Percentiles rank a stretch among this genome's conserved stretches.
These are phyloP conservation scores for Rhododendron henanense DNA, from an alignment of 148 eudicot genomes.

Conservation along the genomic window DNA sequence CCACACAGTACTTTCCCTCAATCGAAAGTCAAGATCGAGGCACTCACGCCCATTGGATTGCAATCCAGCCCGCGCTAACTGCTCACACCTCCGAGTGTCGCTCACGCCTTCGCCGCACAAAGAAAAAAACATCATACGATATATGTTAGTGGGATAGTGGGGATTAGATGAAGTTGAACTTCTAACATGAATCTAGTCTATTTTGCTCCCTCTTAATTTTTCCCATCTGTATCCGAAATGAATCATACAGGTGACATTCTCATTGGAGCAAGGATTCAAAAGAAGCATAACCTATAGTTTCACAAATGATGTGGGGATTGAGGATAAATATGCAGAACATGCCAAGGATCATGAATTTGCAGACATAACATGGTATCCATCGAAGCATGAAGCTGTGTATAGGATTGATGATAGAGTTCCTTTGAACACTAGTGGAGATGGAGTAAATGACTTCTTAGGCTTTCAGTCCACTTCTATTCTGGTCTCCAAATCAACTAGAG, in stretches of 20 bases:
- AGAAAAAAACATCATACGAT: too few species aligned
- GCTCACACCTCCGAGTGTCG: neutral
- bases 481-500: conserved; percentile 44
- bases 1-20: neutral
- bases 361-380: conserved; percentile 85
- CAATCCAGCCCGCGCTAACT: neutral
- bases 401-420: conserved; percentile 61
- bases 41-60: neutral
- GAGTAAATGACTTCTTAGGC: conserved; percentile 67
- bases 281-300: conserved; percentile 65
- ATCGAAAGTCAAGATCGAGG: neutral
- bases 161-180: too few species aligned
- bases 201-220: neutral
- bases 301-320: conserved; percentile 49
- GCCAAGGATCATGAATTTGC: conserved; percentile 69
- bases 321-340: conserved; percentile 40
- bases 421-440: conserved; percentile 51
- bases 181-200: neutral
- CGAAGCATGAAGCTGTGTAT: conserved; percentile 56
- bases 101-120: too few species aligned
- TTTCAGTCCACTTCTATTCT: conserved; percentile 59
- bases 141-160: too few species aligned
- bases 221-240: neutral
- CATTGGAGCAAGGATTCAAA: conserved; percentile 60
- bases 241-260: conserved; percentile 49